Evolutionary conservation across 2,329 filamentous ascomycete species (phyloP), one percentile per base, ranked within the genome.

Genomic region (Sporothrix protearum): DNA sequence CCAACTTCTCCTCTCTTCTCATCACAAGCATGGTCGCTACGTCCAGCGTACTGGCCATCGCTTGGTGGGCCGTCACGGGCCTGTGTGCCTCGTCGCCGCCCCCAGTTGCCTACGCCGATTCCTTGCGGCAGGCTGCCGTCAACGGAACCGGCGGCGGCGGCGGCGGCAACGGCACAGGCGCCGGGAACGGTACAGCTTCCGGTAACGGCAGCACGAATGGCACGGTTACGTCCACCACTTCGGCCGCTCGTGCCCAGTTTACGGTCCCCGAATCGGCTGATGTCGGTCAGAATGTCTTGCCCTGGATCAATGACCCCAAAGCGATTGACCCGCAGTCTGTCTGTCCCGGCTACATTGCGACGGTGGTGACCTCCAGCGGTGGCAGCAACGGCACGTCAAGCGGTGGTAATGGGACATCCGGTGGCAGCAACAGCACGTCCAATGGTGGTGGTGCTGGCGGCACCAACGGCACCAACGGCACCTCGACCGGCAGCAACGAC

Each of bases 271-370:
- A 82, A n/a, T 78, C 78, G 39, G 82, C 81, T 8, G 83, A 85
- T 73, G 74, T 78, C 28, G 86, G 85, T 68, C 81, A 78, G 19
- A 79, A 82, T 25, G 75, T 88, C 53, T 78, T 91, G 49, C 86
- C 90, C 42, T 92, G 91, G 76, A 85, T 92, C 75, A 76, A 86
- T 45, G 90, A 92, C 75, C 87, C 89, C 0, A 72, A 87, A 69
- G 89, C 90, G 10, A 80, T 88, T 68, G 82, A 92, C 78, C 85
- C 88, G 5, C 90, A 92, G 78, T 78, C 81, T 10, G 82, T 88
- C 1, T 93, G 91, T 76, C 89, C 90, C 0, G 91, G 91, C 16
- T 94, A 93, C 80, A 84, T 78, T 36, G 91, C 90, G 1, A 86
- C 84, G 22, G 88, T 91, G 77, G 83, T 92, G 16, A 78, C 82